Conservation (phyloP, 306 rosid genomes). For the Quercus suber region DNA sequence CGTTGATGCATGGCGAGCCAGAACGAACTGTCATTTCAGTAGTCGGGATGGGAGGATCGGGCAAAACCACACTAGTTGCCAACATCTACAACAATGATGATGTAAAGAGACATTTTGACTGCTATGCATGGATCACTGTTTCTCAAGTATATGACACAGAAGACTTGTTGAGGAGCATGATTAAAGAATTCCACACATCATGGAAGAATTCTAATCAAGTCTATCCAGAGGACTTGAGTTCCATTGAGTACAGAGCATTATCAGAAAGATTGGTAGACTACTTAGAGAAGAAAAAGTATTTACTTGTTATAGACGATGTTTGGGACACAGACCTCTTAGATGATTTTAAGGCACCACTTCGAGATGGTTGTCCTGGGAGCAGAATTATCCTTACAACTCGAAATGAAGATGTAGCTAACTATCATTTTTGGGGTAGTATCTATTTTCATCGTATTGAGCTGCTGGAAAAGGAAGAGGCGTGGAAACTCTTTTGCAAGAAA, state of each 20-base stretch:
- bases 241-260: not conserved
- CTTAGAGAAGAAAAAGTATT: not conserved
- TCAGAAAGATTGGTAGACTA: not conserved
- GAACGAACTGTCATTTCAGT: constrained; percentile 3
- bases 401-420: not conserved
- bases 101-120: not conserved
- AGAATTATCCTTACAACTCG: not conserved
- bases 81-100: not conserved
- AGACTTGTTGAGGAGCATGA: not conserved
- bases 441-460: not conserved
- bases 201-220: not conserved
- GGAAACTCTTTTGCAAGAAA: not conserved
- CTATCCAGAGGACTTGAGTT: not conserved
- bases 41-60: constrained; percentile 13
- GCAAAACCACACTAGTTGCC: constrained; percentile 16
- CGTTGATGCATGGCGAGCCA: not conserved
- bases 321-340: not conserved
- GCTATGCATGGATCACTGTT: not conserved
- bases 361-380: too few relatives aligned
- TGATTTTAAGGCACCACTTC: not conserved
- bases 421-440: not conserved
- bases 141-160: not conserved
- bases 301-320: not conserved
- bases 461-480: not conserved
- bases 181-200: not conserved